Evolutionary conservation across 2,329 filamentous ascomycete genomes (phyloP), one percentile per base, ranked within the genome.

Genomic region (Colletotrichum shisoi): DNA sequence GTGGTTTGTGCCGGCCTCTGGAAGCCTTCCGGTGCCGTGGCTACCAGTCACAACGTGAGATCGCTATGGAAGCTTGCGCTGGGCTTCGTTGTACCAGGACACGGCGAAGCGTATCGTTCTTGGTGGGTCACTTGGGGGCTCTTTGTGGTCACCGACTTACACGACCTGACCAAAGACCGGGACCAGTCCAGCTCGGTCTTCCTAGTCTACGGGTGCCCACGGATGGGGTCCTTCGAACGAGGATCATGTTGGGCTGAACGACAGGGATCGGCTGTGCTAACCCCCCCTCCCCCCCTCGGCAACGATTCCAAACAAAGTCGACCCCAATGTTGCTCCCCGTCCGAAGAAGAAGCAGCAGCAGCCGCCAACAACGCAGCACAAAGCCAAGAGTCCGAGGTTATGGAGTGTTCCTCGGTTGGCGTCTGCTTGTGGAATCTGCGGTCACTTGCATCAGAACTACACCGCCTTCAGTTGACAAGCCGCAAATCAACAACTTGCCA

Each of bases 191-290:
- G 48, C 65, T 65, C 39, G 48, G 46, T 53, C 37, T 24, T n/a
- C 51, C 42, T 31, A 24, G 58, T 60, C 56, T 67, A 42, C 49
- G 34, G 54, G 40, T 51, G 48, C 54, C 48, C 54, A 63, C 53
- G 45, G 46, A 67, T 52, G 64, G 65, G 57, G 62, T 57, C 62
- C 37, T 42, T 65, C 51, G n/a, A 64, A 44, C 19, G 61, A 68
- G 34, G 44, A 67, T 61, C 61, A 59, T 69, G 56, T 27, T 61
- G 57, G 65, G 70, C 70, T 71, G 68, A 69, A 69, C 19, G 60
- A 69, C 70, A 69, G 63, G 70, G 70, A 59, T 70, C 17, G 15
- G 27, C 40, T 49, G 39, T 46, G 19, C 48, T 45, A 53, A 39
- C 34, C 54, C 54, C 62, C 65, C 24, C 24, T 3, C 24, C 24